Base-by-base conservation (phyloP, 1,284 basidiomycete species). In the Hypsizygus ulmarius region DNA sequence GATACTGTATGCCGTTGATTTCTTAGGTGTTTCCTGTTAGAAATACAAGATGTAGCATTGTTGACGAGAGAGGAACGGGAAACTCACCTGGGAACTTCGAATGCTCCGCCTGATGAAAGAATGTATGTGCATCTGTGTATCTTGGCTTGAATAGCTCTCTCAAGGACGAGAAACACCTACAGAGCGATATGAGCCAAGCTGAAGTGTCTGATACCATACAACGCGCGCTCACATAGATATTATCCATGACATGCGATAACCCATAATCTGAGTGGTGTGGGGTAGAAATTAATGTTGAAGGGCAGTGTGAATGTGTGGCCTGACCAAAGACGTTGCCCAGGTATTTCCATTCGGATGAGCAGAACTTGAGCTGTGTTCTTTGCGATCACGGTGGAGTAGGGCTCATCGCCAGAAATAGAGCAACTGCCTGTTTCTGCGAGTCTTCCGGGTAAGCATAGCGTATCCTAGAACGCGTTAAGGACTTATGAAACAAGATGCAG, bases 161-260 rank as follows among this genome's bases (percentile, higher is more conserved):
- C 79, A 42, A 92, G 79, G 35, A 94, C 82, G 62, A 84, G 92
- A 69, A 97, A 96, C 1, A 93, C 78, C 93, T 97, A 62, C 11
- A 28, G 15, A 10, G 33, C 19, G 2, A 19, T 14, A 28, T 21
- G 35, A 47, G 35, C 50, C 18, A 10, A 21, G 21, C 44, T 21
- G 51, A 43, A 11, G 7, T 15, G n/a, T 10, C 41, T 25, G 9
- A 15, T 49, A 7, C 15, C 6, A 18, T n/a, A 41, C 44, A 39
- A 37, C n/a, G 32, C 2, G 40, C 6, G 77, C 90, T 60, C 58
- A 97, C 96, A 67, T 97, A 99, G 45, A 88, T 90, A 60, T 99
- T 99, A 63, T 98, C 96, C 63, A 90, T 93, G 5, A 92, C 85
- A 36, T n/a, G n/a, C n/a, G n/a, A n/a, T n/a, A n/a, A n/a, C n/a